Evolutionary conservation across 176 grass and related monocot species (phyloP).

Genomic region (Secale cereale): DNA sequence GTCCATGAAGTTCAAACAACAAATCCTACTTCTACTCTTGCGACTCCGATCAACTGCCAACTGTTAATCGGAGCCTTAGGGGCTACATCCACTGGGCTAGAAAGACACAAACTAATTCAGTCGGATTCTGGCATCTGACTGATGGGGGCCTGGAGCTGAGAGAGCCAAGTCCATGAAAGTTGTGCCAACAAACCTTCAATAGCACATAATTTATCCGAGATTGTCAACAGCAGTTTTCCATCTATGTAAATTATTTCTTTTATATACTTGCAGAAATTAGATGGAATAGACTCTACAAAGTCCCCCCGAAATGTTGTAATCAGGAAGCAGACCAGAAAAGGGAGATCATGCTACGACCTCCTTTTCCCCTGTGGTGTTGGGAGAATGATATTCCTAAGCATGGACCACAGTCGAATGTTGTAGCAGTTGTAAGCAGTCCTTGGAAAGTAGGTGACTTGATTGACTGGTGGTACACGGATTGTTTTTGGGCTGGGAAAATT

Average conservation of each 20-base stretch:
- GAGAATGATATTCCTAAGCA: conserved; percentile 29
- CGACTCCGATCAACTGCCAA: too few species aligned
- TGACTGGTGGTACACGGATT: conserved; percentile 44
- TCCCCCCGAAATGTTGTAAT: not conserved
- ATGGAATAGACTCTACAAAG: conserved; percentile 49
- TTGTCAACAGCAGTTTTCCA: not conserved
- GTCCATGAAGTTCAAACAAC: too few species aligned
- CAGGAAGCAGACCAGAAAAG: conserved; percentile 12
- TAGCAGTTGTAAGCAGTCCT: conserved; percentile 41
- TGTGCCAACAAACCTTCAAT: conserved; percentile 2
- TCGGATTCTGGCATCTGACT: too few species aligned
- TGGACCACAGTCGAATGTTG: conserved; percentile 18
- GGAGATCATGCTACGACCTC: conserved; percentile 55
- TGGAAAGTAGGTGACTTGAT: conserved; percentile 67
- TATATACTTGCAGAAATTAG: conserved; percentile 22
- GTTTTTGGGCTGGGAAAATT: conserved; percentile 60
- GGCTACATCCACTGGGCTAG: too few species aligned
- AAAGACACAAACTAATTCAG: too few species aligned
- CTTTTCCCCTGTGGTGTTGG: conserved; percentile 50
- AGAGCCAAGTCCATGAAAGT: not conserved
- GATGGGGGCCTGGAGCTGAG: too few species aligned
- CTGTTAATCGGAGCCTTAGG: too few species aligned
- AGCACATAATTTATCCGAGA: not conserved
- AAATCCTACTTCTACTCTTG: too few species aligned
- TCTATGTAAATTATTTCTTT: not conserved